These are phyloP conservation scores for Plectosphaerella plurivora DNA, from an alignment of 2,329 filamentous ascomycete genomes.

Conservation along the genomic window DNA sequence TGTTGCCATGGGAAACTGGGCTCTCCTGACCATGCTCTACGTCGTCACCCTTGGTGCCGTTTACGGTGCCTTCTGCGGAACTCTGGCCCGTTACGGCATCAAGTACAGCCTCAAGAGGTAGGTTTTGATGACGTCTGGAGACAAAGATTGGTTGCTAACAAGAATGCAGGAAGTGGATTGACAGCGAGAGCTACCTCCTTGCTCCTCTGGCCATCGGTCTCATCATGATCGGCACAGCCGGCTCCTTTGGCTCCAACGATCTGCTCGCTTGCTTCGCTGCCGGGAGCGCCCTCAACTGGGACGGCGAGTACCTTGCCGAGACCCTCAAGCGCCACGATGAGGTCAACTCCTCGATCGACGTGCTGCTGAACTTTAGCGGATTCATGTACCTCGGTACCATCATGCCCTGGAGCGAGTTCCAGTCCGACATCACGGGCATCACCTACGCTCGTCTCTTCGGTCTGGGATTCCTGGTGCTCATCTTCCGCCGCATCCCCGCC, in stretches of 20 bases:
- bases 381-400: constrained; percentile 56
- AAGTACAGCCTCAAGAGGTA: constrained; percentile 33
- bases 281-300: constrained; percentile 57
- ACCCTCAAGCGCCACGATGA: constrained; percentile 53
- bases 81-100: constrained; percentile 38
- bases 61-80: constrained; percentile 50
- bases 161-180: constrained; percentile 46
- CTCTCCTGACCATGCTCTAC: constrained; percentile 57
- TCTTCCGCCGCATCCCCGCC: constrained; percentile 53
- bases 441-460: constrained; percentile 44
- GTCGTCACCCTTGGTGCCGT: constrained; percentile 47
- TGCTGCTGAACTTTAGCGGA: constrained; percentile 54
- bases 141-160: background rate
- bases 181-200: constrained; percentile 48
- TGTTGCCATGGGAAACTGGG: constrained; percentile 51
- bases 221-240: constrained; percentile 54
- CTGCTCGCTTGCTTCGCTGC: constrained; percentile 58
- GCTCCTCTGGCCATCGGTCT: constrained; percentile 50
- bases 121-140: background rate
- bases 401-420: constrained; percentile 52
- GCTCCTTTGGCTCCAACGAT: constrained; percentile 54
- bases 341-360: constrained; percentile 54
- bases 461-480: constrained; percentile 46
- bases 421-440: constrained; percentile 48
- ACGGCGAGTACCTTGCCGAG: constrained; percentile 54